Base-by-base conservation (phyloP, 1,284 basidiomycete genomes). In the Tilletia walkeri region DNA sequence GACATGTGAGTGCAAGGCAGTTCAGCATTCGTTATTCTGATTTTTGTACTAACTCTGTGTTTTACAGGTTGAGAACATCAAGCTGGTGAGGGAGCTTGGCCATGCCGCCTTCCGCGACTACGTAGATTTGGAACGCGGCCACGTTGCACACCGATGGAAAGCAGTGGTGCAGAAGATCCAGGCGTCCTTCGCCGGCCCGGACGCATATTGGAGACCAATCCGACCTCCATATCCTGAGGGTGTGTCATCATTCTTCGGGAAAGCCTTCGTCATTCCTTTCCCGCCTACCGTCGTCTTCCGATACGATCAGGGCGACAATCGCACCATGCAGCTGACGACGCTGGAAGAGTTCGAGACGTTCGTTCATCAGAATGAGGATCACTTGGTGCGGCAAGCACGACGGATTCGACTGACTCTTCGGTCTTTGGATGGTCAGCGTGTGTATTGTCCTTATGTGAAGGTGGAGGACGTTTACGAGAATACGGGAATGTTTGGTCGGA, bases 231-330 rank as follows among this genome's bases (percentile, higher is more conserved):
- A 74, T 24, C 73, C 77, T 0, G 72, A 71, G 2, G 78, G 77
- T 2, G 78, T 78, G 50, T 71, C 73, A 59, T 76, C 73, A 12
- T 79, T 69, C 67, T 80, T 80, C 49, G 82, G 80, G 89, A 47
- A 90, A 90, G 76, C 88, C 88, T 48, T 92, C 89, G 88, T 90
- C 89, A 87, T 88, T 89, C 69, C 91, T 89, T n/a, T 93, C 91
- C 80, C 91, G 89, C 12, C 91, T 89, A 72, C 76, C 34, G 50
- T 76, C 16, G 88, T 92, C 63, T 87, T 93, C 39, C 88, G 87
- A 9, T 92, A 91, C 76, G 91, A 93, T 75, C 87, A 89, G 70
- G 75, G 73, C 20, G 41, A 38, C n/a, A 85, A 85, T 1, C 82
- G 87, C 53, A 76, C 68, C 16, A 83, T 86, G 0, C 85, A 88